Percentiles rank a stretch among this genome's conserved stretches.
phyloP scores from a whole-genome alignment of 208 protist genomes.

The Acanthamoeba lugdunensis region DNA sequence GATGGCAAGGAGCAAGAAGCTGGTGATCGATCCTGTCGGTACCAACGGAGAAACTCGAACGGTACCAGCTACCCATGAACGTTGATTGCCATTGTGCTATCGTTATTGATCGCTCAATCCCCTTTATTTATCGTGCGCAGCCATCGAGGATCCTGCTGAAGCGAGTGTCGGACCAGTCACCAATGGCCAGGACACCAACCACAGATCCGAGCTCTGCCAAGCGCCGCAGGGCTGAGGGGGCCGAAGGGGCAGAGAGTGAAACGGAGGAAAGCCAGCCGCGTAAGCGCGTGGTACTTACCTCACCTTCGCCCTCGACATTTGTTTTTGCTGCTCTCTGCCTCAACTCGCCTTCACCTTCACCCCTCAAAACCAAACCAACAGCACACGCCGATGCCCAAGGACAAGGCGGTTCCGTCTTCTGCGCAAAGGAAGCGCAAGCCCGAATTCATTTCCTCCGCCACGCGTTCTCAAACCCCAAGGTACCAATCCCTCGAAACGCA shows the following conservation, averaged over 20 bases:
- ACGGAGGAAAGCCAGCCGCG: not conserved
- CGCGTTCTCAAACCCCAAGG: not conserved
- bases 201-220: not conserved
- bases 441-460: not conserved
- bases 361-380: not conserved
- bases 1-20: not conserved
- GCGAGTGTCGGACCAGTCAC: not conserved
- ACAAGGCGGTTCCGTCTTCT: not conserved
- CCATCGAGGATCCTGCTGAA: not conserved
- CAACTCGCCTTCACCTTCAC: not conserved
- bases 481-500: not conserved
- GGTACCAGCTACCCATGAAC: not conserved
- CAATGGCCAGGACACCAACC: not conserved
- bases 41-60: not conserved
- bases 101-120: not conserved
- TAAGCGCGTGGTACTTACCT: not conserved
- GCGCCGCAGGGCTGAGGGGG: not conserved
- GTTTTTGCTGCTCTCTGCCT: not conserved
- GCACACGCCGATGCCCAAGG: constrained; percentile 37
- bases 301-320: not conserved
- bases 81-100: not conserved
- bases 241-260: not conserved
- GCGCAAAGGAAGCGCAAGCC: constrained; percentile 9
- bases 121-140: not conserved
- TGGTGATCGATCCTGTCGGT: not conserved